These are phyloP conservation scores for Suillus decipiens DNA, from an alignment of 768 basidiomycete genomes.

Conservation along the genomic window DNA sequence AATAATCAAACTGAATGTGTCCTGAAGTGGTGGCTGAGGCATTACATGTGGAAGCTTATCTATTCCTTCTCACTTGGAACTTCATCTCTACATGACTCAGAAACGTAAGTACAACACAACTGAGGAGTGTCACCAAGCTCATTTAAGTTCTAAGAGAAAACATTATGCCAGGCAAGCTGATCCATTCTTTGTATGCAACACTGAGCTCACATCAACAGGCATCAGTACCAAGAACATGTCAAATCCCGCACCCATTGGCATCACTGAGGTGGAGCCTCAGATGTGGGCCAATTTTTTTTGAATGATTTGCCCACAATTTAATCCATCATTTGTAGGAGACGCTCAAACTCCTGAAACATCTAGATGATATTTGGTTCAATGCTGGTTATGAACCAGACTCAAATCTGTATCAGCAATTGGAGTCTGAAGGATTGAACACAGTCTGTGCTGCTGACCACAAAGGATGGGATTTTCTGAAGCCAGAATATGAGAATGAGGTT, in stretches of 20 bases:
- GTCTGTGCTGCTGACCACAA: not conserved
- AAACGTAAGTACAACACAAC: constrained; percentile 1
- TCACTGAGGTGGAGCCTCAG: not conserved
- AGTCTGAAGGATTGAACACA: not conserved
- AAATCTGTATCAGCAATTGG: not conserved
- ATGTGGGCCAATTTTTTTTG: not conserved
- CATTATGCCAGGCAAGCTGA: not conserved
- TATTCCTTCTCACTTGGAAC: not conserved
- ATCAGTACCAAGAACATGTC: not conserved
- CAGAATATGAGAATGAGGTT: not conserved
- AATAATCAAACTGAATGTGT: not conserved
- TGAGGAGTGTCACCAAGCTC: not conserved
- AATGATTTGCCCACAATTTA: not conserved
- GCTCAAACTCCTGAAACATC: not conserved
- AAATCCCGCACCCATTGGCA: not conserved
- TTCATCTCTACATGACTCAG: not conserved
- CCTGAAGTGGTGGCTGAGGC: not conserved
- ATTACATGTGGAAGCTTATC: not conserved
- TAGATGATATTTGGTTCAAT: not conserved
- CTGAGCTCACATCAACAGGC: not conserved
- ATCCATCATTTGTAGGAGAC: not conserved
- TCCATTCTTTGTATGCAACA: not conserved
- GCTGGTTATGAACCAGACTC: not conserved
- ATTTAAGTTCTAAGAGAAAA: not conserved
- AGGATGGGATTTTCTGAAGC: not conserved